Base-by-base conservation (phyloP, 1,284 basidiomycete genomes). In the Sphaerobolus stellatus region DNA sequence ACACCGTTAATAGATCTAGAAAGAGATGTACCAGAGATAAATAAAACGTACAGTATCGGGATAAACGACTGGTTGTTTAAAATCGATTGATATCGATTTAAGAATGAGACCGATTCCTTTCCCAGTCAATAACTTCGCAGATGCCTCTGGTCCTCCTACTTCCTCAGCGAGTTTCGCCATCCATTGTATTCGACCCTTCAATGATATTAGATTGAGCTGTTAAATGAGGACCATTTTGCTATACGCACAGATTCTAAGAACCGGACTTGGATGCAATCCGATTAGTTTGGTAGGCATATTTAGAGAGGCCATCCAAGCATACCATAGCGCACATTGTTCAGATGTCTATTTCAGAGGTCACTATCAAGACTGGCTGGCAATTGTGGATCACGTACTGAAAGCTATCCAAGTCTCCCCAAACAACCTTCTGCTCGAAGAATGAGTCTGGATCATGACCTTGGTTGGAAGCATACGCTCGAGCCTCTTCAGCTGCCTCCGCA, bases 301-400 rank as follows among this genome's bases (percentile, higher is more conserved):
- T 18, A 4, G 6, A 24, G 24, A 22, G 16, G 11, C 27, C 20
- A 48, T 28, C 65, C 75, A 52, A 11, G 29, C 60, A 51, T 63
- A 88, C 86, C 70, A 63, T 90, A 90, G 56, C 79, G 80, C 20
- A 81, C 84, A 60, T 90, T 90, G 61, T 90, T 90, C 27, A 90
- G 85, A 62, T 90, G 88, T 64, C 88, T 90, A 53, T 24, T 43
- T 22, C 25, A 31, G 4, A 9, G 14, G 59, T 34, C 45, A 45
- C 57, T 29, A 31, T 47, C 48, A 54, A 33, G 34, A 2, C 18
- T 40, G 31, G 9, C 24, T 31, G 30, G 18, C 50, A 28, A n/a
- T 4, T n/a, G 14, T 24, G 18, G 20, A 34, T 34, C 31, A 68
- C 83, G 47, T 63, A 87, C 87, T 83, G 82, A 64, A 90, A 88